A percentile compares a stretch with the other conserved stretches of the same genome.
Conservation (phyloP, 1,284 basidiomycete genomes). For the Inonotus hispidus region DNA sequence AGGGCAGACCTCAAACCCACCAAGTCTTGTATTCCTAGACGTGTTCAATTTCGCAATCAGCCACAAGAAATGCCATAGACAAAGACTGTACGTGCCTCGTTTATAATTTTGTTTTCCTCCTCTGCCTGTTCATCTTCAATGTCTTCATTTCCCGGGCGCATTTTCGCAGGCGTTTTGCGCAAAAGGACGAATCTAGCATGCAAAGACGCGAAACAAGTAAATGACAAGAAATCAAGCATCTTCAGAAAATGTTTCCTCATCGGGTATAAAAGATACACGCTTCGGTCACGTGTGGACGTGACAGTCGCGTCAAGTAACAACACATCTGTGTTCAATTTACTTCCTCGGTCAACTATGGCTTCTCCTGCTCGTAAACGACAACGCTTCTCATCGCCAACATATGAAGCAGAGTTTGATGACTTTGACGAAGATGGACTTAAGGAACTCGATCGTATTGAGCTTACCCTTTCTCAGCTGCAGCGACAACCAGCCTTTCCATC, state of each 20-base stretch:
- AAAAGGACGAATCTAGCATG: background rate
- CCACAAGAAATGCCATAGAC: constrained; percentile 15
- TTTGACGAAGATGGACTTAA: constrained; percentile 51
- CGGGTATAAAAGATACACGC: background rate
- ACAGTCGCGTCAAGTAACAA: background rate
- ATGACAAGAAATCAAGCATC: too few relatives aligned
- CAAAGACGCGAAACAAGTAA: too few relatives aligned
- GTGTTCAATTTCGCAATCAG: background rate
- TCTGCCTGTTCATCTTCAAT: constrained; percentile 80
- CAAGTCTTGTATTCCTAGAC: constrained; percentile 79
- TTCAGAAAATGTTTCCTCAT: background rate
- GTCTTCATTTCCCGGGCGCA: constrained; percentile 67
- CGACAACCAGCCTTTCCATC: background rate
- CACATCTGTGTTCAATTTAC: background rate
- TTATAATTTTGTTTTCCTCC: constrained; percentile 88
- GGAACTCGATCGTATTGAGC: constrained; percentile 52
- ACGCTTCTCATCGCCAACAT: constrained; percentile 64
- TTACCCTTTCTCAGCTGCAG: constrained; percentile 37
- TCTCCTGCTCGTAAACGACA: constrained; percentile 49
- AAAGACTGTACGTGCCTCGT: constrained; percentile 59
- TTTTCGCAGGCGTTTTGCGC: constrained; percentile 22
- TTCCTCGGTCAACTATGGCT: constrained; percentile 21
- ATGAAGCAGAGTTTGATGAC: constrained; percentile 49
- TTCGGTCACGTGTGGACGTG: background rate
- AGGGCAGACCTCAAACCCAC: constrained; percentile 32